A percentile compares a stretch with the other conserved stretches of the same genome.
Conservation (phyloP, 148 eudicot genomes). For the Salicornia ramosissima region DNA sequence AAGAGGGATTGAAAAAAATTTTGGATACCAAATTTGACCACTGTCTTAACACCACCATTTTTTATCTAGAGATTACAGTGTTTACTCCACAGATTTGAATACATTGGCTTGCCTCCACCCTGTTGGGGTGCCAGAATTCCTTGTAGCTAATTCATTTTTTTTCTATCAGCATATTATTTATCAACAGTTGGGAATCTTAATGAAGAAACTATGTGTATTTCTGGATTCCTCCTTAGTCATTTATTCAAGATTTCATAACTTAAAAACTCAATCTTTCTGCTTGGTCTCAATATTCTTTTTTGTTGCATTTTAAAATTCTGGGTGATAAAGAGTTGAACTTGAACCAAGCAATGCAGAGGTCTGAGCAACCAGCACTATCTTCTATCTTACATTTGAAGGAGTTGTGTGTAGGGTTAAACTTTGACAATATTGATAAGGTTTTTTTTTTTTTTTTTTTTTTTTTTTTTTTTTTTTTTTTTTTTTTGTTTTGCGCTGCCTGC, state of each 20-base stretch:
- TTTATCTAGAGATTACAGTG: not conserved
- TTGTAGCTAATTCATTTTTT: conserved; percentile 15
- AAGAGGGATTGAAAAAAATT: conserved; percentile 10
- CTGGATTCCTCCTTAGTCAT: too few relatives aligned
- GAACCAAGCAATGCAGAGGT: not conserved
- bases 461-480: too few relatives aligned
- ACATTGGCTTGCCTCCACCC: conserved; percentile 13
- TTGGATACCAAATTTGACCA: conserved; percentile 16
- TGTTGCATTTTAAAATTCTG: not conserved
- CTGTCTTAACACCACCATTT: conserved; percentile 17
- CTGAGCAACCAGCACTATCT: not conserved
- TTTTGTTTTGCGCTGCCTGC: too few relatives aligned
- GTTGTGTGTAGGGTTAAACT: too few relatives aligned
- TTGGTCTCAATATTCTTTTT: too few relatives aligned
- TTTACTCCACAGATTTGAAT: conserved; percentile 13
- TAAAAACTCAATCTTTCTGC: too few relatives aligned
- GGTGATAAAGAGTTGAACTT: not conserved
- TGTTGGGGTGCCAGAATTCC: conserved; percentile 11
- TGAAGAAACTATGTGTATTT: not conserved
- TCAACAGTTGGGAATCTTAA: not conserved
- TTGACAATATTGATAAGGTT: too few relatives aligned
- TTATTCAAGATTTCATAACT: too few relatives aligned
- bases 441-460: too few relatives aligned
- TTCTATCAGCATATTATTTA: conserved; percentile 2
- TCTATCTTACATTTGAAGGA: not conserved